A percentile compares a stretch with the other conserved stretches of the same genome.
These are phyloP conservation scores for Rhizophlyctis rosea DNA, from an alignment of 192 early-diverging fungal genomes.

Conservation along the genomic window DNA sequence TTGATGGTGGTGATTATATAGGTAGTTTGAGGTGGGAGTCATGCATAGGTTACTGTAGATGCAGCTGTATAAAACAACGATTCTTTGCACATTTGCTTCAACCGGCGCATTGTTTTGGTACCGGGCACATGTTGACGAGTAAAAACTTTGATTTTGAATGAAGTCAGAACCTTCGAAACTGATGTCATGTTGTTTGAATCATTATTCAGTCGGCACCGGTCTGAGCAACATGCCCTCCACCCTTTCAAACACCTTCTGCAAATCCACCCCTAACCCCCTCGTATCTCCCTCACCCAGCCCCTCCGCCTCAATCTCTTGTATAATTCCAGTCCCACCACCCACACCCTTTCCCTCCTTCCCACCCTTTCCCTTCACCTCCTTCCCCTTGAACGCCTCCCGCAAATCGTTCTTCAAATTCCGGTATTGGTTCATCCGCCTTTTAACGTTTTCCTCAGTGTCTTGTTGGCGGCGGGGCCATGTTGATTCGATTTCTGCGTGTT, in stretches of 20 bases:
- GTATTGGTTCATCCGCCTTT: conserved; percentile 18
- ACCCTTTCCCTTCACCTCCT: conserved; percentile 7
- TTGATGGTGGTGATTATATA: no score
- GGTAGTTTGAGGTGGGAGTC: no score
- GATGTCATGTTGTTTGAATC: no score
- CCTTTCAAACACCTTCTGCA: conserved; percentile 38
- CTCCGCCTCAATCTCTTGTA: conserved; percentile 49
- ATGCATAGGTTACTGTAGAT: no score
- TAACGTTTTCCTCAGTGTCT: conserved; percentile 31
- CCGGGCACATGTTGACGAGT: no score
- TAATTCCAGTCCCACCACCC: conserved; percentile 25
- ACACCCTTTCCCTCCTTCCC: conserved; percentile 1
- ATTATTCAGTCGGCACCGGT: conserved; percentile 30
- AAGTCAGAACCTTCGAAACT: no score
- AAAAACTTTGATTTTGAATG: no score
- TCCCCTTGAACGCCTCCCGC: conserved; percentile 18
- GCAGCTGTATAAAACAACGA: no score
- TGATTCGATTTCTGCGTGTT: neutral
- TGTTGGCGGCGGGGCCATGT: conserved; percentile 23
- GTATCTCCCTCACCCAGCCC: conserved; percentile 33
- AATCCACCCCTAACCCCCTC: conserved; percentile 8
- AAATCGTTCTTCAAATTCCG: conserved; percentile 25
- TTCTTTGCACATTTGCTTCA: no score
- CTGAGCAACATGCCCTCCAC: conserved; percentile 39
- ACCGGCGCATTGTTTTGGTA: no score